Conservation (phyloP, 2,329 filamentous ascomycete genomes). For the Cladophialophora exuberans region DNA sequence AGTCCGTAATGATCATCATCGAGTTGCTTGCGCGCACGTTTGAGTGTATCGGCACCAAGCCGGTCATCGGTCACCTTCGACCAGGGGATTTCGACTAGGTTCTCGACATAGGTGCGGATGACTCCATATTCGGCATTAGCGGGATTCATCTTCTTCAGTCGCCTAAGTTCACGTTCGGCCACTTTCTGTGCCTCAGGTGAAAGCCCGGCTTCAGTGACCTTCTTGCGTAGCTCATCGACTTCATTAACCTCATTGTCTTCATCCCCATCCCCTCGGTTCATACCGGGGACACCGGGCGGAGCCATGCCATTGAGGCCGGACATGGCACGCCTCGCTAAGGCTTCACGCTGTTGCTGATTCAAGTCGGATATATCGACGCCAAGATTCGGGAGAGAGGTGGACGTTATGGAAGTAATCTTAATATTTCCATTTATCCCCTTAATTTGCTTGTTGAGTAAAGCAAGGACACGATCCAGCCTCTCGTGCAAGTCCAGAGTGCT, state of each 20-base stretch:
- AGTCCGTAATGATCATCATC: constrained; percentile 96
- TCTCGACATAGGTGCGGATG: constrained; percentile 90
- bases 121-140: constrained; percentile 96
- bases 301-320: constrained; percentile 45
- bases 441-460: constrained; percentile 81
- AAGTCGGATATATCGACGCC: constrained; percentile 60
- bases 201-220: constrained; percentile 77
- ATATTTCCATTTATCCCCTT: constrained; percentile 83
- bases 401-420: constrained; percentile 77
- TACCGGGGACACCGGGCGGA: constrained; percentile 48
- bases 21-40: constrained; percentile 81
- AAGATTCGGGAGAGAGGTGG: constrained; percentile 64
- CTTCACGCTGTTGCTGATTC: constrained; percentile 51
- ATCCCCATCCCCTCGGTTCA: constrained; percentile 52
- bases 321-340: constrained; percentile 49
- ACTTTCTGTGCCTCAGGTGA: constrained; percentile 84
- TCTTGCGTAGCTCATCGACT: constrained; percentile 87
- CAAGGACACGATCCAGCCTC: constrained; percentile 78
- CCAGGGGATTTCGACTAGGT: constrained; percentile 93
- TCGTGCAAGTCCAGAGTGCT: constrained; percentile 78
- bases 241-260: constrained; percentile 86
- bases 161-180: constrained; percentile 84
- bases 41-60: constrained; percentile 77
- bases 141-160: constrained; percentile 92
- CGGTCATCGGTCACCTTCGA: constrained; percentile 80